A percentile compares a stretch with the other conserved stretches of the same genome.
Conservation (phyloP, 805 yeast genomes). For the Lipomyces mesembrius region DNA sequence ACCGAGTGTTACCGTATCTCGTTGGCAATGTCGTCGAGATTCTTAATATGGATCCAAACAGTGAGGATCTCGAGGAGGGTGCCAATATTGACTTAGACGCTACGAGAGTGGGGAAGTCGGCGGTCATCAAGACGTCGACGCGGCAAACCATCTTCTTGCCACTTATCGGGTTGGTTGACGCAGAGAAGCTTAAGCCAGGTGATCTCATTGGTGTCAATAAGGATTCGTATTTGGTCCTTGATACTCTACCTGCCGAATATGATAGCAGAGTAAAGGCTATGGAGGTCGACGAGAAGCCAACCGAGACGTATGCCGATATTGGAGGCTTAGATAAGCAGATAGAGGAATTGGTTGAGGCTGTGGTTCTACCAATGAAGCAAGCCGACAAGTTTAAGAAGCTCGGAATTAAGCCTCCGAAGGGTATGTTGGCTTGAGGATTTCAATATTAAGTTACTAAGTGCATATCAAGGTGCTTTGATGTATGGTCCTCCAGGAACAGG, state of each 20-base stretch:
- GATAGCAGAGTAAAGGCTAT: conserved; percentile 97
- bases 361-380: conserved; percentile 97
- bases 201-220: conserved; percentile 97
- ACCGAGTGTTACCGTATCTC: conserved; percentile 91
- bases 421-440: conserved; percentile 45
- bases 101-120: conserved; percentile 91
- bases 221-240: conserved; percentile 90
- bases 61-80: conserved; percentile 78
- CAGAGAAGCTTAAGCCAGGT: conserved; percentile 90
- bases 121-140: conserved; percentile 95
- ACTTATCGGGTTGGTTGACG: conserved; percentile 92
- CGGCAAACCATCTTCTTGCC: conserved; percentile 97
- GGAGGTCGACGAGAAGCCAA: conserved; percentile 99
- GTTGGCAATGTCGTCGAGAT: conserved; percentile 97
- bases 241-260: conserved; percentile 94
- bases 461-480: conserved; percentile 67
- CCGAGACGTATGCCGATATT: conserved; percentile 94
- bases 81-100: conserved; percentile 94
- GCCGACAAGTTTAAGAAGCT: conserved; percentile 92
- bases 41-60: conserved; percentile 84
- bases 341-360: conserved; percentile 97
- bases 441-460: neutral
- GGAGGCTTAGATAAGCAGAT: conserved; percentile 99
- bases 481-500: conserved; percentile 99
- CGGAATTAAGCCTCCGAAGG: conserved; percentile 98